A percentile compares a stretch with the other conserved stretches of the same genome.
These are phyloP conservation scores for Crepidotus sp. DNA, from an alignment of 1,284 basidiomycete genomes.

Conservation along the genomic window DNA sequence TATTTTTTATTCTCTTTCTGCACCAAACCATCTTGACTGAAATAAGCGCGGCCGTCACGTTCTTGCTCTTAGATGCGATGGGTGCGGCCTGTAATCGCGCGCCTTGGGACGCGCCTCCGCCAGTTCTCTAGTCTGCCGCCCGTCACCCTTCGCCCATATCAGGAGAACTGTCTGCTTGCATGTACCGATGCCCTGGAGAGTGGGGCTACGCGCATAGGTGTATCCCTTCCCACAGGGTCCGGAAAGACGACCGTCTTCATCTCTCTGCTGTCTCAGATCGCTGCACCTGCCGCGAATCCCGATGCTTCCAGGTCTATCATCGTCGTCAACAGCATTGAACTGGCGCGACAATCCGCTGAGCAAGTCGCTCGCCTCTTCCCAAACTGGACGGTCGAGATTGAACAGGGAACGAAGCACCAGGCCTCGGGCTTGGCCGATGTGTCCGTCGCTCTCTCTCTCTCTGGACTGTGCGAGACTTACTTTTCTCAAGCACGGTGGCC, in stretches of 20 bases:
- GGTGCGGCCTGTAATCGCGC: not conserved
- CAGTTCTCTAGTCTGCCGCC: constrained; percentile 5
- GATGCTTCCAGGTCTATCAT: constrained; percentile 59
- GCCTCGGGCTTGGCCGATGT: constrained; percentile 83
- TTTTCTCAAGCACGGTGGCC: constrained; percentile 59
- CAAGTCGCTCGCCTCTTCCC: constrained; percentile 67
- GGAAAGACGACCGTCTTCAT: constrained; percentile 95
- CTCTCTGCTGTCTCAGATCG: constrained; percentile 58
- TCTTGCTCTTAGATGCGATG: constrained; percentile 6
- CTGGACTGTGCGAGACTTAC: no score
- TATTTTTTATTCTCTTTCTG: constrained; percentile 7
- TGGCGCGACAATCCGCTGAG: constrained; percentile 80
- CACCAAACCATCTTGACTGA: not conserved
- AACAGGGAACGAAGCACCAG: constrained; percentile 72
- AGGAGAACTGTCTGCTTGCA: constrained; percentile 75
- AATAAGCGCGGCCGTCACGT: not conserved
- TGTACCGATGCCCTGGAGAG: constrained; percentile 65
- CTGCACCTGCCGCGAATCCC: constrained; percentile 33
- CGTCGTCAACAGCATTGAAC: constrained; percentile 81
- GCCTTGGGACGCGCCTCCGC: not conserved
- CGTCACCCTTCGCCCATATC: constrained; percentile 79
- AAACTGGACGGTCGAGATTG: constrained; percentile 78
- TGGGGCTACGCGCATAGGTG: constrained; percentile 74
- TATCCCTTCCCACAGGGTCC: constrained; percentile 84
- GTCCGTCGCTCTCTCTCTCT: constrained; percentile 35